Percentiles rank a stretch among this genome's conserved stretches.
Evolutionary conservation across 2,329 filamentous ascomycete genomes (phyloP).

Genomic region (Mycosphaerella sp.): DNA sequence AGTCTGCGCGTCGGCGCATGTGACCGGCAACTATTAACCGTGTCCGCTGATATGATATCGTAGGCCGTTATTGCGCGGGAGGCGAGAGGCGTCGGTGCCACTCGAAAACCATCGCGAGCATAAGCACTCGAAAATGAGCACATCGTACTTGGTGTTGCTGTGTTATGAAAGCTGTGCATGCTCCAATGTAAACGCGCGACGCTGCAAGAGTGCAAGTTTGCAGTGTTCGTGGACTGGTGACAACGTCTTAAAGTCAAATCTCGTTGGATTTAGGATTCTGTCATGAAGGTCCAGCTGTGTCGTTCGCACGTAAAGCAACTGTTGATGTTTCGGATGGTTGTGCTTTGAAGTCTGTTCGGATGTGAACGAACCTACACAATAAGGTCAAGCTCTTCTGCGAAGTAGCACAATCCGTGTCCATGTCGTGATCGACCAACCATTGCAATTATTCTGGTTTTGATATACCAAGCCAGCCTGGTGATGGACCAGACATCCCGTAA

Average conservation of each 20-base stretch:
- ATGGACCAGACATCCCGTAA: too few relatives aligned
- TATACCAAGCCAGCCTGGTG: too few relatives aligned
- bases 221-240: neutral
- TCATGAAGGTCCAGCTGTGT: conserved; percentile 1
- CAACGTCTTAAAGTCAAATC: neutral
- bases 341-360: neutral
- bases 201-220: too few relatives aligned
- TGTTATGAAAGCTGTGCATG: too few relatives aligned
- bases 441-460: too few relatives aligned
- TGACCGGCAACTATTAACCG: conserved; percentile 3
- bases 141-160: too few relatives aligned
- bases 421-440: too few relatives aligned
- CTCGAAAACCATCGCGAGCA: too few relatives aligned
- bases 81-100: neutral
- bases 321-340: neutral
- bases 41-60: conserved; percentile 1
- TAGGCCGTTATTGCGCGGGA: neutral
- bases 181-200: too few relatives aligned
- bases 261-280: conserved; percentile 7
- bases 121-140: too few relatives aligned
- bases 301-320: neutral
- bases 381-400: neutral
- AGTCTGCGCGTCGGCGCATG: neutral
- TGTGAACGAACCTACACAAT: neutral
- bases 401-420: neutral